Evolutionary conservation across 2,329 filamentous ascomycete species (phyloP).

Genomic region (Calonectria montana): DNA sequence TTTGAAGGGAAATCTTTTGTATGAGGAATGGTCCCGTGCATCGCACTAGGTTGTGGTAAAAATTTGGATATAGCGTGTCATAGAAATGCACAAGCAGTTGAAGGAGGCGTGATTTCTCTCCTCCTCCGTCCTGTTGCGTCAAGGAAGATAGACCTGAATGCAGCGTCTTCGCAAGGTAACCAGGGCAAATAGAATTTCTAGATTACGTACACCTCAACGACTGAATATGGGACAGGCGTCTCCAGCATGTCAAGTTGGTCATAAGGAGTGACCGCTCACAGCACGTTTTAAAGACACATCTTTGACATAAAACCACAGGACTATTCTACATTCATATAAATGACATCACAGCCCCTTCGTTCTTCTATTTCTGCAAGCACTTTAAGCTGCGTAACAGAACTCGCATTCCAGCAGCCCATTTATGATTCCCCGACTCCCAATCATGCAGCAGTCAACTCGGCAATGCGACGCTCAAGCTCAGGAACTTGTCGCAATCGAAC

Average conservation of each 20-base stretch:
- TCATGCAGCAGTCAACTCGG: slow-evolving; percentile 71
- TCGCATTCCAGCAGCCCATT: background rate
- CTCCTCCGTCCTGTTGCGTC: no score
- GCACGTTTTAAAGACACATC: background rate
- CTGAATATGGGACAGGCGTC: background rate
- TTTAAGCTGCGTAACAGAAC: background rate
- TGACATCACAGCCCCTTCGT: background rate
- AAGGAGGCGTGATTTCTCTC: no score
- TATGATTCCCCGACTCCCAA: slow-evolving; percentile 4
- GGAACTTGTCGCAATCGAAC: slow-evolving; percentile 86
- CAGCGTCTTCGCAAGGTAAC: no score
- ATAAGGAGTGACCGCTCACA: background rate
- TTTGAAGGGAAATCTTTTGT: no score
- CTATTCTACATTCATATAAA: slow-evolving; percentile 19
- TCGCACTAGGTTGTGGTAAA: no score
- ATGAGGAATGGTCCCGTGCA: no score
- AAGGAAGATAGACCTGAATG: no score
- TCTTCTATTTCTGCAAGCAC: background rate
- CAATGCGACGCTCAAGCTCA: slow-evolving; percentile 86
- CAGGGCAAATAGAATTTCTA: background rate
- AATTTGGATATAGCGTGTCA: no score
- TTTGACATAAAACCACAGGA: background rate
- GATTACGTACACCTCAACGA: background rate
- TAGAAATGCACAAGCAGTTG: no score
- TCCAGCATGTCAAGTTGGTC: background rate